Base-by-base conservation (phyloP, 2,329 filamentous ascomycete species). In the Penicillium hesseltinei region DNA sequence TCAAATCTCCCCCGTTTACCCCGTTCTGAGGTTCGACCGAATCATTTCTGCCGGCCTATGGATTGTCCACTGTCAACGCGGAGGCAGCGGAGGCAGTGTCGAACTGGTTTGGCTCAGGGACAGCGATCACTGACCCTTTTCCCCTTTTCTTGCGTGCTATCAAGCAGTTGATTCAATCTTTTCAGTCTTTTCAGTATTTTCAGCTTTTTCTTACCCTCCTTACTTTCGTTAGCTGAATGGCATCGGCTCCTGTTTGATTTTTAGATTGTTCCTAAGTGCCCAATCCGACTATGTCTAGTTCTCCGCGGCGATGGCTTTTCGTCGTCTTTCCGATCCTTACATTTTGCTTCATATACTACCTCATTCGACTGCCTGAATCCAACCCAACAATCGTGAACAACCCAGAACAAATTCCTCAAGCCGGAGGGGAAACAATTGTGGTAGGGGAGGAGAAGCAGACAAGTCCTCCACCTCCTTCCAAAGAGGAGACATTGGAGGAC, bases 231-330 rank as follows among this genome's bases (percentile, higher is more conserved):
- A 49, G 33, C 27, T 51, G 13, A 49, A 33, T 52, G 40, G 36
- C 31, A 42, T 38, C 56, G 54, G 44, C 56, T 61, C 54, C 33
- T 51, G 47, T 35, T 43, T 55, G 19, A 52, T 43, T 11, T 35
- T 23, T 48, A 25, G 27, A 46, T 48, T 38, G 5, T 51, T 8
- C 7, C 2, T 38, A 29, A 45, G 35, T 40, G 46, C 48, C 45
- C 38, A 42, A 66, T 36, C 17, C 50, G 39, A 46, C 19, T 51
- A 67, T 67, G 65, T 61, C 63, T 23, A 60, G 29, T 58, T 62
- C 64, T 51, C 54, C 62, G 21, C 60, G 63, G 59, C 63, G 65
- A 63, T 66, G 66, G 65, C 51, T 67, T 17, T 48, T 67, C 61
- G 49, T 67, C 57, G 53, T 56, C 57, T 62, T 66, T 50, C 65